A percentile compares a stretch with the other conserved stretches of the same genome.
These are phyloP conservation scores for Maudiozyma humilis DNA, from an alignment of 1,139 yeast genomes.

Conservation along the genomic window DNA sequence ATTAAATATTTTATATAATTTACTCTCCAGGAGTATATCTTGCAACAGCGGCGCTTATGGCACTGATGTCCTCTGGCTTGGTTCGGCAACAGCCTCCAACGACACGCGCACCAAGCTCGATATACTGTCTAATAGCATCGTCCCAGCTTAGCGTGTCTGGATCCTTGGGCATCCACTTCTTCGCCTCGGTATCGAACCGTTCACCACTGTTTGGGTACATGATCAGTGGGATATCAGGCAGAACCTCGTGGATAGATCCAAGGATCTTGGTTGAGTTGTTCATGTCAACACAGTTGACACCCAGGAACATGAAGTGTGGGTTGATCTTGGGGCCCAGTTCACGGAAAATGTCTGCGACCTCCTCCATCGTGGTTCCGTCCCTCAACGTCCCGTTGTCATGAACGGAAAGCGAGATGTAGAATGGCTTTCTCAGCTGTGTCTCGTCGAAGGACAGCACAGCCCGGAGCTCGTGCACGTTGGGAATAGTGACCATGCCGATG, in stretches of 20 bases:
- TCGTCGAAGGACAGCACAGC: constrained; percentile 26
- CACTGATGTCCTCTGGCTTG: constrained; percentile 21
- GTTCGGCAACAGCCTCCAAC: constrained; percentile 32
- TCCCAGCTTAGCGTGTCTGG: constrained; percentile 18
- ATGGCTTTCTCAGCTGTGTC: constrained; percentile 20
- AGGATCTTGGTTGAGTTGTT: constrained; percentile 19
- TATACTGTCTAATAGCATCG: constrained; percentile 17
- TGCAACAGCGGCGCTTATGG: constrained; percentile 15
- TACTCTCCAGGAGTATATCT: constrained; percentile 3
- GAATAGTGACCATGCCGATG: constrained; percentile 28
- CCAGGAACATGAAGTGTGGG: constrained; percentile 19
- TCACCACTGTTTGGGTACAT: constrained; percentile 30
- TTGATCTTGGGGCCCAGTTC: constrained; percentile 33
- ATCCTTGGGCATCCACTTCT: constrained; percentile 17
- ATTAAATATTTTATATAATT: too few relatives aligned
- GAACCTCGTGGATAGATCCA: constrained; percentile 13
- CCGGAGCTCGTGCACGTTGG: constrained; percentile 25
- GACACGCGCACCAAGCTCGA: constrained; percentile 19
- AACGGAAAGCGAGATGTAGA: constrained; percentile 24
- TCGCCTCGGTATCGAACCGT: constrained; percentile 22
- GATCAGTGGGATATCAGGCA: constrained; percentile 20
- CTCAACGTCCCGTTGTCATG: constrained; percentile 22
- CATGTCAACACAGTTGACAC: constrained; percentile 27
- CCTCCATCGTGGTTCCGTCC: constrained; percentile 26
- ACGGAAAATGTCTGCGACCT: constrained; percentile 25